phyloP scores from a whole-genome alignment of 164 flowering plant genomes.

The Cinnamomum micranthum region DNA sequence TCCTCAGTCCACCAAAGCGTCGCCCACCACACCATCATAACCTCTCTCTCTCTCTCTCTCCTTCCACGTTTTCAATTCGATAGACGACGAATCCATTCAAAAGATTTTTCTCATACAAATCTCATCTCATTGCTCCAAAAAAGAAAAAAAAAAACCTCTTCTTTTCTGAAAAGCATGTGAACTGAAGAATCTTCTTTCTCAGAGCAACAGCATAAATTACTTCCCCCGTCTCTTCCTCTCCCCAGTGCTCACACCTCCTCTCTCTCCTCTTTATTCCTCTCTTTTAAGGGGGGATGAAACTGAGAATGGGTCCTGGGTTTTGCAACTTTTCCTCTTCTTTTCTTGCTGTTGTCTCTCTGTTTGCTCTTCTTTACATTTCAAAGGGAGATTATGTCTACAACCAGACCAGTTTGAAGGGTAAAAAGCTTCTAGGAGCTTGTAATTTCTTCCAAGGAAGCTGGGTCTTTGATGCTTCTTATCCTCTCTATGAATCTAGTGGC shows the following conservation, averaged over 20 bases:
- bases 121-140: too few relatives aligned
- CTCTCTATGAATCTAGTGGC: constrained; percentile 51
- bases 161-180: too few relatives aligned
- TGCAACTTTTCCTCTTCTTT: constrained; percentile 1
- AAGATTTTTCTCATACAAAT: too few relatives aligned
- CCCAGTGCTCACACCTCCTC: background rate
- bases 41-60: too few relatives aligned
- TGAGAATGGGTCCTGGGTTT: constrained; percentile 27
- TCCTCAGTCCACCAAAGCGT: too few relatives aligned
- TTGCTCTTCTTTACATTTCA: constrained; percentile 14
- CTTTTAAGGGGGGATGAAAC: constrained; percentile 9
- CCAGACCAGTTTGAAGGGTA: constrained; percentile 10
- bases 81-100: too few relatives aligned
- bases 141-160: too few relatives aligned
- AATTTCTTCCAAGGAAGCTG: constrained; percentile 66
- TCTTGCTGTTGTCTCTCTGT: constrained; percentile 5
- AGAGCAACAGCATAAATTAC: too few relatives aligned
- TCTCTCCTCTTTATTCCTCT: constrained; percentile 5
- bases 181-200: too few relatives aligned
- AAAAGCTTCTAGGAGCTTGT: constrained; percentile 24
- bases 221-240: too few relatives aligned
- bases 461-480: constrained; percentile 68
- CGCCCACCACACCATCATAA: too few relatives aligned
- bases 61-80: too few relatives aligned
- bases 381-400: constrained; percentile 15